Evolutionary conservation across 2,329 filamentous ascomycete genomes (phyloP), one percentile per base, ranked within the genome.

Genomic region (Diatrype stigma): DNA sequence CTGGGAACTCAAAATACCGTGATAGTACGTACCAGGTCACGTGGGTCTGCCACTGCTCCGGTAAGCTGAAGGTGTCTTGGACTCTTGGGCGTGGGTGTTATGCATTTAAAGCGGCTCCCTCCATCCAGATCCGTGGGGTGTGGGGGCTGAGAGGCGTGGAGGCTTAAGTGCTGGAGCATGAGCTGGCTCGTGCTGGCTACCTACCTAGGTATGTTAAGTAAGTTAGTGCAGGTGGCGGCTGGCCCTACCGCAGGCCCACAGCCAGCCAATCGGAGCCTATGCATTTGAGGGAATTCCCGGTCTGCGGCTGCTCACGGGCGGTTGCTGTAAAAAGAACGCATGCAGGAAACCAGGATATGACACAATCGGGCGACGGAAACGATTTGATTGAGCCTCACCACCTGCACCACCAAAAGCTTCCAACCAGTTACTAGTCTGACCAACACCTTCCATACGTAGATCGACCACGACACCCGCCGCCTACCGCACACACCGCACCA

Each of bases 401-500:
- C 12, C 34, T 7, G 4, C n/a, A n/a, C 34, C 34, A 37, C 16
- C 34, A 14, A 37, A 14, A 14, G 12, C 34, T 17, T 17, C 40
- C 2, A 16, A 23, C 21, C 40, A 23, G 4, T 19, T 5, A 28
- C n/a, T 21, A 37, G 14, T 37, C 34, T 4, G 6, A 16, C 51
- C 56, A 47, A 42, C 54, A 47, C 47, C 50, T 48, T 46, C 52
- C 46, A 45, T 42, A 40, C 26, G 23, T 53, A 52, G 42, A 38
- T 42, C 28, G 50, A 49, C 54, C 48, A 51, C 49, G 53, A 53
- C 45, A 56, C 52, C 55, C 42, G 56, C 49, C 53, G 35, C 45
- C 34, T 50, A 55, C 52, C 47, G 56, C 60, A 52, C 58, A 61
- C 59, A 65, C 59, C 57, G 55, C 56, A 19, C 23, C 40, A 44